Evolutionary conservation across 768 basidiomycete genomes (phyloP).

Genomic region (Termitomyces sp.): DNA sequence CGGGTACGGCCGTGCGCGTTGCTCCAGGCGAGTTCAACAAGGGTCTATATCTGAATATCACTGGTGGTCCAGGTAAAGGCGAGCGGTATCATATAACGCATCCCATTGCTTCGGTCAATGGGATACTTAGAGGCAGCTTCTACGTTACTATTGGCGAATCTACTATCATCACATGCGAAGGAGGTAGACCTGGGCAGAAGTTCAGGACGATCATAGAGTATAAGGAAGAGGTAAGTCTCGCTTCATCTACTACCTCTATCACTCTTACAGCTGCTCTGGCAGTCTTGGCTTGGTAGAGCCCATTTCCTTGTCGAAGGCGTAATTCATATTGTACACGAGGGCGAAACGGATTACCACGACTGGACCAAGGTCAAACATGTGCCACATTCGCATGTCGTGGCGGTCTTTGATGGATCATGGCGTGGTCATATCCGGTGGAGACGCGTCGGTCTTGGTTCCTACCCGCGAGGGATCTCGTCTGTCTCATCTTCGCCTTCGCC

Average conservation of each 20-base stretch:
- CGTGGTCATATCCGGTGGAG: conserved; percentile 77
- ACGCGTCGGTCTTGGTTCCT: conserved; percentile 43
- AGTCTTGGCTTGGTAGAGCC: conserved; percentile 89
- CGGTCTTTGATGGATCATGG: conserved; percentile 88
- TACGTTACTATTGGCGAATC: conserved; percentile 85
- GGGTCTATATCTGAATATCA: conserved; percentile 81
- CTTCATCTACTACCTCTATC: background rate
- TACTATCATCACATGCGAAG: conserved; percentile 75
- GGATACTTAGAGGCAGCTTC: conserved; percentile 85
- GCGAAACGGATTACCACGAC: conserved; percentile 54
- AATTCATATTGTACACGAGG: conserved; percentile 75
- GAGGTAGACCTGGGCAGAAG: conserved; percentile 53
- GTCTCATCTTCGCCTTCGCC: conserved; percentile 43
- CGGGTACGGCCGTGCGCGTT: conserved; percentile 82
- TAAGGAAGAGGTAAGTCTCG: conserved; percentile 80
- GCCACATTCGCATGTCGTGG: conserved; percentile 70
- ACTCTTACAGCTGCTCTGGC: conserved; percentile 1
- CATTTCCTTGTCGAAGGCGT: conserved; percentile 86
- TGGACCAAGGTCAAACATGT: conserved; percentile 92
- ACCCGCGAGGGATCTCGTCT: conserved; percentile 33
- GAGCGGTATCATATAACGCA: conserved; percentile 88
- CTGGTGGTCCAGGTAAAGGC: conserved; percentile 66
- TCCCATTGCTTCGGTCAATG: conserved; percentile 86
- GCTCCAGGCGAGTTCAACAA: conserved; percentile 80
- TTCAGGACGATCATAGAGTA: conserved; percentile 87